Conservation (phyloP, 2,329 filamentous ascomycete species). For the Verticillium nubilum region DNA sequence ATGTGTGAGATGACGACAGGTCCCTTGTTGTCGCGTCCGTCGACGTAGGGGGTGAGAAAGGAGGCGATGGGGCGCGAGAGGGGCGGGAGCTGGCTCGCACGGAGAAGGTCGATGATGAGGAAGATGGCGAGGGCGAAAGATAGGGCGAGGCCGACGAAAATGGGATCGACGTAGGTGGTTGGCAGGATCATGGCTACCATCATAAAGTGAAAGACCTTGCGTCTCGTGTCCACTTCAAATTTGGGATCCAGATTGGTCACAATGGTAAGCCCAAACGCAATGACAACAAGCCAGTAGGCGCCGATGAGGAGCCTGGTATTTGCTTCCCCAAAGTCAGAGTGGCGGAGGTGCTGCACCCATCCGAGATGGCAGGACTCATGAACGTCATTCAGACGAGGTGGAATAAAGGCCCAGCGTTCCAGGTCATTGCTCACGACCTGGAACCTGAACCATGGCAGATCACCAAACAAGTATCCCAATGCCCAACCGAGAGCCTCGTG, state of each 20-base stretch:
- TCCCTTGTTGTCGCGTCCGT: slow-evolving; percentile 85
- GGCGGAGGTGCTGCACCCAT: slow-evolving; percentile 61
- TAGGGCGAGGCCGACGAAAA: slow-evolving; percentile 77
- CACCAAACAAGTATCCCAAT: slow-evolving; percentile 80
- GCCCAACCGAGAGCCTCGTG: slow-evolving; percentile 91
- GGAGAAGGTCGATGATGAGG: slow-evolving; percentile 79
- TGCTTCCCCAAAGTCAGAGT: slow-evolving; percentile 62
- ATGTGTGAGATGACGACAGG: slow-evolving; percentile 96
- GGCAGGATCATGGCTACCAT: slow-evolving; percentile 96
- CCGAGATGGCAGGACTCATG: slow-evolving; percentile 42
- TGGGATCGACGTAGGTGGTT: slow-evolving; percentile 78
- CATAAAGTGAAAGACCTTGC: slow-evolving; percentile 97
- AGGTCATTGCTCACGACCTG: slow-evolving; percentile 64
- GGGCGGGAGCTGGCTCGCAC: slow-evolving; percentile 86
- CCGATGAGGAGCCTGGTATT: slow-evolving; percentile 76
- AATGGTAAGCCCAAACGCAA: slow-evolving; percentile 65
- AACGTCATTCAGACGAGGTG: slow-evolving; percentile 31
- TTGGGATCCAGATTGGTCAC: slow-evolving; percentile 70
- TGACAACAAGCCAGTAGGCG: slow-evolving; percentile 66
- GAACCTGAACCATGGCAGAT: slow-evolving; percentile 66
- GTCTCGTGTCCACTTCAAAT: slow-evolving; percentile 89
- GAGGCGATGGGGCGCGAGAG: slow-evolving; percentile 78
- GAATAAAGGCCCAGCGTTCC: slow-evolving; percentile 71
- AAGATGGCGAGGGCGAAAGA: slow-evolving; percentile 76
- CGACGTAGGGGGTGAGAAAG: slow-evolving; percentile 90